Conservation (phyloP, 176 grass and related monocot species). For the Tillandsia leiboldiana region DNA sequence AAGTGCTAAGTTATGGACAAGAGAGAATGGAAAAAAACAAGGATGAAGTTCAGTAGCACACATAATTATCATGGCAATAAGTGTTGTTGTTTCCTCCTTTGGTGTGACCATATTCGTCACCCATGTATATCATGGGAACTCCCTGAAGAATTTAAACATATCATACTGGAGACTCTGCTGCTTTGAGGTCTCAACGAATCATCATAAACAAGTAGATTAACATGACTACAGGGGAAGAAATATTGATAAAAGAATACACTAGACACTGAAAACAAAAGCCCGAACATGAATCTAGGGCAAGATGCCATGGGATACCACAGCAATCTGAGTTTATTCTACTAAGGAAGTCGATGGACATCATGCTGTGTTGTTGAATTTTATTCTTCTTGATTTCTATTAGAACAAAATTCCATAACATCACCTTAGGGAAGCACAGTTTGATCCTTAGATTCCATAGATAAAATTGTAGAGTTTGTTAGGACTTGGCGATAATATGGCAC, state of each 20-base stretch:
- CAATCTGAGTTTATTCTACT: too few species aligned
- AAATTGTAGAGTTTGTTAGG: not conserved
- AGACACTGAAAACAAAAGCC: too few species aligned
- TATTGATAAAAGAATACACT: too few species aligned
- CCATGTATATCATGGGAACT: conserved; percentile 97
- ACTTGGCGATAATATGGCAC: not conserved
- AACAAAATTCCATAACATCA: too few species aligned
- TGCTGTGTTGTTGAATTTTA: too few species aligned
- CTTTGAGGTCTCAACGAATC: too few species aligned
- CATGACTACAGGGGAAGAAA: too few species aligned
- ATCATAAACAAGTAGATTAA: too few species aligned
- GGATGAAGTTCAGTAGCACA: conserved; percentile 13
- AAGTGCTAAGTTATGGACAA: not conserved
- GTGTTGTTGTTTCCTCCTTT: conserved; percentile 99
- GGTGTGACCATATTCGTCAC: conserved; percentile 91
- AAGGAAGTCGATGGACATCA: too few species aligned
- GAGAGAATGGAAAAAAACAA: not conserved
- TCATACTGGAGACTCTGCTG: not conserved
- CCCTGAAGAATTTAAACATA: conserved; percentile 38
- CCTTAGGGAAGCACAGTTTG: not conserved
- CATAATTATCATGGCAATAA: conserved; percentile 89
- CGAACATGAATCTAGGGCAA: too few species aligned
- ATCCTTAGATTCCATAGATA: not conserved
- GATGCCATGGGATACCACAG: too few species aligned
- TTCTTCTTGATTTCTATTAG: too few species aligned